These are phyloP conservation scores for Musa troglodytarum DNA, from an alignment of 176 grass and related monocot genomes.

Conservation along the genomic window DNA sequence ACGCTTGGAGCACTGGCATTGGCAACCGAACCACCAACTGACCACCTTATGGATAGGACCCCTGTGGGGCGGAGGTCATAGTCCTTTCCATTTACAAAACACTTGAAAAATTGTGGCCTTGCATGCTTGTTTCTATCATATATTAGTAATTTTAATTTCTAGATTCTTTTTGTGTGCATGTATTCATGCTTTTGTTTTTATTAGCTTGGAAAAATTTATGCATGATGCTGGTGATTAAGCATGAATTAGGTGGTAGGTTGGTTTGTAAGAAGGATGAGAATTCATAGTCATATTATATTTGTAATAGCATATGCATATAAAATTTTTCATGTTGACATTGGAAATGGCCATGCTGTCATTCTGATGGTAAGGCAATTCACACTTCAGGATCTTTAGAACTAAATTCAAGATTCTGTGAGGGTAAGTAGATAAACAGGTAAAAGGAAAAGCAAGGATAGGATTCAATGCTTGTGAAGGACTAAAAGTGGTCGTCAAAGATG, in stretches of 20 bases:
- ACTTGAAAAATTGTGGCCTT: no score
- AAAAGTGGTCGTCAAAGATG: background rate
- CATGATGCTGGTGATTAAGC: background rate
- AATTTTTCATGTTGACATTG: background rate
- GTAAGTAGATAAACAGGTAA: background rate
- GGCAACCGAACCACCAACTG: constrained; percentile 76
- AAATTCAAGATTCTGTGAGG: background rate
- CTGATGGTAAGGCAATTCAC: background rate
- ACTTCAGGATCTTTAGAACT: background rate
- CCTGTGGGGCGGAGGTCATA: constrained; percentile 77
- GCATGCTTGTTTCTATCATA: background rate
- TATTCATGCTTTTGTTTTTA: constrained; percentile 17
- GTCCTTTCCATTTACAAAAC: background rate
- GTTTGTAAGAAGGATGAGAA: background rate
- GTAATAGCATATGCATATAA: background rate
- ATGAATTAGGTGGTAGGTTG: background rate
- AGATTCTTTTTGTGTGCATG: background rate
- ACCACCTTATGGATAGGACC: constrained; percentile 69
- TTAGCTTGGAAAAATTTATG: background rate
- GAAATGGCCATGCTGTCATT: background rate
- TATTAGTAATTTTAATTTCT: background rate
- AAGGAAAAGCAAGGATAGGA: background rate
- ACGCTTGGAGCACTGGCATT: constrained; percentile 92
- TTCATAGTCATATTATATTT: background rate
- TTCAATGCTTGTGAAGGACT: background rate